Evolutionary conservation across 2,329 filamentous ascomycete species (phyloP).

Genomic region (Monilinia vaccinii-corymbosi): DNA sequence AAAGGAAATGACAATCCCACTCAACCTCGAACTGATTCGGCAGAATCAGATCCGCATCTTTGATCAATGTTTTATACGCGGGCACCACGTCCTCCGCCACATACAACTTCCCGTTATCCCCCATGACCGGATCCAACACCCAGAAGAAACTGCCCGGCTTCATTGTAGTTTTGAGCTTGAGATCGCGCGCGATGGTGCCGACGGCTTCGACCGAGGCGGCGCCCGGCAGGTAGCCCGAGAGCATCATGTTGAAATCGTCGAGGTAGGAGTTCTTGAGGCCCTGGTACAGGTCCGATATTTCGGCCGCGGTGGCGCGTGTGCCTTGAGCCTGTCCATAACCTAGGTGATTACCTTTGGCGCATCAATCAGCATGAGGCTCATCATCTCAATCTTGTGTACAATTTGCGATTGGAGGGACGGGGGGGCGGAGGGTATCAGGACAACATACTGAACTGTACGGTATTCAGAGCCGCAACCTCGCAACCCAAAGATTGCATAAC

Average conservation of each 20-base stretch:
- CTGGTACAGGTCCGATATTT: constrained; percentile 76
- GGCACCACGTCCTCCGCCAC: constrained; percentile 87
- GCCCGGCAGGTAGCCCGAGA: constrained; percentile 89
- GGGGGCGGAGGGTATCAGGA: too few species aligned
- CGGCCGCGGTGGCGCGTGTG: constrained; percentile 67
- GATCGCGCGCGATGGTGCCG: constrained; percentile 72
- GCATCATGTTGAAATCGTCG: constrained; percentile 84
- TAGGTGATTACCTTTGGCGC: constrained; percentile 73
- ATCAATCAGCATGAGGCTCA: constrained; percentile 3
- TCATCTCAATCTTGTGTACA: background rate
- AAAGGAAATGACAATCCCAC: constrained; percentile 40
- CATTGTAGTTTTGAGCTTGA: constrained; percentile 55
- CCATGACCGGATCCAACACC: constrained; percentile 98
- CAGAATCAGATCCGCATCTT: constrained; percentile 79
- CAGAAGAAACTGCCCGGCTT: constrained; percentile 81
- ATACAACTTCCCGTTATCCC: constrained; percentile 86
- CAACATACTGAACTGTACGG: constrained; percentile 86
- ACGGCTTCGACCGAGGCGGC: constrained; percentile 77
- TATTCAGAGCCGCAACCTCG: constrained; percentile 90
- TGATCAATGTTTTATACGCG: constrained; percentile 73
- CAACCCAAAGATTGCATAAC: constrained; percentile 90
- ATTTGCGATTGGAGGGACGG: background rate
- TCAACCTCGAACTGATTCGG: constrained; percentile 98
- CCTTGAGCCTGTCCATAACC: constrained; percentile 86
- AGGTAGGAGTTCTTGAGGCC: constrained; percentile 78